phyloP scores from a whole-genome alignment of 2,329 filamentous ascomycete genomes.

The Fusarium siculi region DNA sequence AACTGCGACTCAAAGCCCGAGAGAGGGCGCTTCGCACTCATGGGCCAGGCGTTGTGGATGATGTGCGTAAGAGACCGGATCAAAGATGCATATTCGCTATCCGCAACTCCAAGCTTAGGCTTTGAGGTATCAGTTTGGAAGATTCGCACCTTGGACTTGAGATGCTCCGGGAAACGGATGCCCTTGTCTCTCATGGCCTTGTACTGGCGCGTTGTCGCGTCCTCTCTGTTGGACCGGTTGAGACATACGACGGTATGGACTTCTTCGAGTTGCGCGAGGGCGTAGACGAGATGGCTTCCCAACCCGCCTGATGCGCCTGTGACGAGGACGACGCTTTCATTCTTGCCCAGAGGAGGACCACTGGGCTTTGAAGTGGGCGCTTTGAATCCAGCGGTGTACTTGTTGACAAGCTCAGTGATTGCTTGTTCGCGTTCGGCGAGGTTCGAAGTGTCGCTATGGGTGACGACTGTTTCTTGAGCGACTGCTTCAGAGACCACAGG shows the following conservation, averaged over 20 bases:
- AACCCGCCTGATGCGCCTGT: constrained; percentile 18
- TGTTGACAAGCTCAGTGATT: constrained; percentile 12
- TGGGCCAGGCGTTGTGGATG: constrained; percentile 39
- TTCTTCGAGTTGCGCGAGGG: constrained; percentile 19
- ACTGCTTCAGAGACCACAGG: neutral
- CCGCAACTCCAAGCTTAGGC: neutral
- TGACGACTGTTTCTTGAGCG: neutral
- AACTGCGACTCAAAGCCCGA: constrained; percentile 34
- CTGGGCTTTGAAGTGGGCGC: neutral
- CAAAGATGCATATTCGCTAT: neutral
- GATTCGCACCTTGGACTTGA: constrained; percentile 16
- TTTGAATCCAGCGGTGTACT: neutral
- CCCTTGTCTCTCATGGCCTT: constrained; percentile 32
- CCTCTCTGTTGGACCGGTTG: constrained; percentile 19
- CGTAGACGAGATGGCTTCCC: constrained; percentile 27
- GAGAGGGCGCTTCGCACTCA: constrained; percentile 35
- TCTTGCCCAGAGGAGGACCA: neutral
- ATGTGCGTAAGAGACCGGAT: constrained; percentile 7
- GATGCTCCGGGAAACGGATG: constrained; percentile 10
- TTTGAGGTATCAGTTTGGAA: constrained; percentile 22
- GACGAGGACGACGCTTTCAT: constrained; percentile 9
- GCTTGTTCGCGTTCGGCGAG: neutral
- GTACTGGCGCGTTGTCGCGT: neutral
- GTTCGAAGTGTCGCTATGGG: neutral
- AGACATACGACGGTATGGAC: constrained; percentile 12